Conservation (phyloP, 768 basidiomycete species). For the Dioszegia aurantiaca region DNA sequence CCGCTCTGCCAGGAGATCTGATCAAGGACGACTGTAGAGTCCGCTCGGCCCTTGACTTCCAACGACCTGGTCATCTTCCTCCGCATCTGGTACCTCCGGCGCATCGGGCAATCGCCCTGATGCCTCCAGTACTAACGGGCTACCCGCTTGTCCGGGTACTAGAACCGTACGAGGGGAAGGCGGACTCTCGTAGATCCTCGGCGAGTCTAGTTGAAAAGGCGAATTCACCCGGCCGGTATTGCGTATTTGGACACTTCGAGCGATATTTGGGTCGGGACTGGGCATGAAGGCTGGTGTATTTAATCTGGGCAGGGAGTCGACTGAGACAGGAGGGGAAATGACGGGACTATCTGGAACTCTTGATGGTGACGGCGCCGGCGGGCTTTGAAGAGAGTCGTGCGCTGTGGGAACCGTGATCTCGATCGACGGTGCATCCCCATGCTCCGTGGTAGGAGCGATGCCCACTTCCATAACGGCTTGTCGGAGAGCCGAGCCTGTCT, state of each 20-base stretch:
- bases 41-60: too few species aligned
- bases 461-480: conserved; percentile 32
- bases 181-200: conserved; percentile 30
- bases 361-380: too few species aligned
- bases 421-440: neutral
- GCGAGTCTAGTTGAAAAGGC: conserved; percentile 28
- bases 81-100: conserved; percentile 3
- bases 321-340: too few species aligned
- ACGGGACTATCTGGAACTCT: too few species aligned
- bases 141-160: neutral
- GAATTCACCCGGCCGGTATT: conserved; percentile 19
- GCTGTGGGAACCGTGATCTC: neutral
- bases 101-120: neutral
- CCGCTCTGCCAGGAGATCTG: too few species aligned
- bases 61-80: neutral
- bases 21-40: too few species aligned
- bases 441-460: conserved; percentile 4
- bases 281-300: neutral
- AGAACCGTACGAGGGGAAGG: conserved; percentile 30
- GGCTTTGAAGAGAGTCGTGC: too few species aligned
- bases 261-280: neutral
- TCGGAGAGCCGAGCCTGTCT: conserved; percentile 59
- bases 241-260: conserved; percentile 9
- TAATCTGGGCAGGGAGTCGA: neutral
- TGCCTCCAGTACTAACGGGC: neutral